Evolutionary conservation across 2,329 filamentous ascomycete genomes (phyloP).

Genomic region (Leptographium galeiforme): DNA sequence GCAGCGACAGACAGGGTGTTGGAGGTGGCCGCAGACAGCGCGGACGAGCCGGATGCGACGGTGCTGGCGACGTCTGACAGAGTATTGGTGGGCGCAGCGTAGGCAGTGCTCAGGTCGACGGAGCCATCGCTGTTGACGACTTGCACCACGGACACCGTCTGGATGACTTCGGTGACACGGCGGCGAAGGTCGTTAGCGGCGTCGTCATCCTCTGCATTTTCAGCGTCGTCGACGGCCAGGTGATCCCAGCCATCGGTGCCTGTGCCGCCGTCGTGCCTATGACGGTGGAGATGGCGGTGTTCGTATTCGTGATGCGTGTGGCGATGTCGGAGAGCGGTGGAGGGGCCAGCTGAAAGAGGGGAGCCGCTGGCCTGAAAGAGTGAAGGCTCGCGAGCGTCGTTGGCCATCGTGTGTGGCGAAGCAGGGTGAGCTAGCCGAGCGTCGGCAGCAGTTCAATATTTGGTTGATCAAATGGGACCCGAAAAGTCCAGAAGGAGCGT

Average conservation of each 20-base stretch:
- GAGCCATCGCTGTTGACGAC: conserved; percentile 34
- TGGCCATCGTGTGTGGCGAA: conserved; percentile 31
- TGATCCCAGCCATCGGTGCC: not conserved
- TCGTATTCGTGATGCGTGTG: conserved; percentile 3
- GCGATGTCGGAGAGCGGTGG: not conserved
- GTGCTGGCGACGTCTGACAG: not conserved
- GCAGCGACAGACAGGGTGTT: not conserved
- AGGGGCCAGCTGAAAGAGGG: not conserved
- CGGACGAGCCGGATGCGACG: not conserved
- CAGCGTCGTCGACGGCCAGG: not conserved
- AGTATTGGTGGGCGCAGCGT: not conserved
- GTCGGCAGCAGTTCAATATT: not conserved
- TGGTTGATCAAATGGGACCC: not conserved
- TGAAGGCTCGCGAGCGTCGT: conserved; percentile 32
- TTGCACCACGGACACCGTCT: conserved; percentile 42
- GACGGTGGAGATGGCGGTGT: conserved; percentile 13
- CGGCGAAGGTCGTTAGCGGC: conserved; percentile 10
- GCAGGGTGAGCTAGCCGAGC: conserved; percentile 5
- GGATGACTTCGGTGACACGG: conserved; percentile 32
- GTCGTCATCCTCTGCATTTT: conserved; percentile 1
- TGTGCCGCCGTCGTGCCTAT: not conserved
- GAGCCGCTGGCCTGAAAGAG: conserved; percentile 30
- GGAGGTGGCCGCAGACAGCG: not conserved
- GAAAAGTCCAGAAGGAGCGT: too few species aligned
- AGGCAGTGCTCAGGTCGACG: conserved; percentile 16